Percentiles rank a stretch among this genome's conserved stretches.
phyloP scores from a whole-genome alignment of 2,329 filamentous ascomycete species.

The Neofusicoccum laricinum region DNA sequence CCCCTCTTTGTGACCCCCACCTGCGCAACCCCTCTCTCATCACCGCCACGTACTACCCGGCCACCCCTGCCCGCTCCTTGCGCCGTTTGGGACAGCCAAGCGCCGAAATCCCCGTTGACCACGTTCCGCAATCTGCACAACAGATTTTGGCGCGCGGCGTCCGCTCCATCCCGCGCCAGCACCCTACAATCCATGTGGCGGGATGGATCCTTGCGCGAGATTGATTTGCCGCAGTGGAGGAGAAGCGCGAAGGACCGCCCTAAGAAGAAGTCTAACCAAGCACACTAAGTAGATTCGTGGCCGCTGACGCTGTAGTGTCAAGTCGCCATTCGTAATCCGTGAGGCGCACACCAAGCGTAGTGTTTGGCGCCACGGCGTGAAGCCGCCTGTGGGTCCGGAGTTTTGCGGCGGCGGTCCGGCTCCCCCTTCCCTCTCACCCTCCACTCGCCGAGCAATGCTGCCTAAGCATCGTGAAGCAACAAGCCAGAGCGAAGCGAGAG shows the following conservation, averaged over 20 bases:
- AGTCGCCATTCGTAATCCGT: too few species aligned
- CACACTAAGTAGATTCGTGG: neutral
- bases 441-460: neutral
- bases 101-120: neutral
- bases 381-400: too few species aligned
- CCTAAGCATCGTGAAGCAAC: neutral
- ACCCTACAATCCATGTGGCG: neutral
- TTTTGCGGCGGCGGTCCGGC: too few species aligned
- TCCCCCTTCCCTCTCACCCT: neutral
- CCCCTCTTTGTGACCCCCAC: neutral
- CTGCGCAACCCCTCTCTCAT: neutral
- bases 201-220: neutral
- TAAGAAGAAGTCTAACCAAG: too few species aligned
- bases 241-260: neutral
- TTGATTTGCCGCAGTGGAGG: neutral
- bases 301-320: too few species aligned
- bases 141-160: neutral
- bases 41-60: neutral
- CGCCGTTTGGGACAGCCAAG: neutral
- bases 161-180: neutral
- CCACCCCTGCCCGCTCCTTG: neutral
- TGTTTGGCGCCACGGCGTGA: too few species aligned
- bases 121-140: conserved; percentile 1
- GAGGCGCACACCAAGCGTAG: too few species aligned
- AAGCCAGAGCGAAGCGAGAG: neutral